phyloP scores from a whole-genome alignment of 345 rosid genomes.

The Litchi chinensis region DNA sequence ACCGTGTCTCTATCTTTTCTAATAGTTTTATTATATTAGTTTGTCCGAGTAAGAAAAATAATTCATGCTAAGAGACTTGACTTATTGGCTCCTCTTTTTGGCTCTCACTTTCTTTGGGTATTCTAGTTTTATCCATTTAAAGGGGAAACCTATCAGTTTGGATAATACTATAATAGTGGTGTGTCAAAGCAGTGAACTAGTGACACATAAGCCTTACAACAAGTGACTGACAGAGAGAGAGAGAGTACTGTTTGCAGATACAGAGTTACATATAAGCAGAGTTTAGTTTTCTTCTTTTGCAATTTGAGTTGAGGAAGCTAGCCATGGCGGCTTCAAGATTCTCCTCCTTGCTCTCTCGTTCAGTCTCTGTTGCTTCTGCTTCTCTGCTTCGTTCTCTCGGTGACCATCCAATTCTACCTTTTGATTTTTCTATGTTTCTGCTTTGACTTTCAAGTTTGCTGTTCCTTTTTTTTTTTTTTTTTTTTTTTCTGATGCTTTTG shows the following conservation, averaged over 20 bases:
- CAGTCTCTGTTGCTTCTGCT: constrained; percentile 39
- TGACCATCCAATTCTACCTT: constrained; percentile 15
- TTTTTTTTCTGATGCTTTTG: background rate
- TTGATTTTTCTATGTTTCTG: background rate
- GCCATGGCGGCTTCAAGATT: constrained; percentile 69
- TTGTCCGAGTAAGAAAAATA: background rate
- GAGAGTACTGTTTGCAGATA: too few species aligned
- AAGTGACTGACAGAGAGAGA: too few species aligned
- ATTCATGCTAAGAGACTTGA: background rate
- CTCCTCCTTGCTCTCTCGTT: constrained; percentile 54
- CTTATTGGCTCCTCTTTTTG: background rate
- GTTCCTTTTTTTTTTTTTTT: background rate
- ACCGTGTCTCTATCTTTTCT: background rate
- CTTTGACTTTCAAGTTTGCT: background rate
- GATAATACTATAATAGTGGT: background rate
- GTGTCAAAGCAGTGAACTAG: background rate
- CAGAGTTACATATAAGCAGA: background rate
- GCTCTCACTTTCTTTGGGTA: background rate
- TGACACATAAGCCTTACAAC: too few species aligned
- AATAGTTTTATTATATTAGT: too few species aligned
- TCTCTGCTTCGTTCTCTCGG: constrained; percentile 50
- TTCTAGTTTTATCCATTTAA: too few species aligned
- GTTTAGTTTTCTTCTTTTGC: background rate
- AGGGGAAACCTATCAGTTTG: too few species aligned
- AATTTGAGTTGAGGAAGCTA: background rate